These are phyloP conservation scores for Colletotrichum sp. DNA, from an alignment of 2,329 filamentous ascomycete genomes.

Conservation along the genomic window DNA sequence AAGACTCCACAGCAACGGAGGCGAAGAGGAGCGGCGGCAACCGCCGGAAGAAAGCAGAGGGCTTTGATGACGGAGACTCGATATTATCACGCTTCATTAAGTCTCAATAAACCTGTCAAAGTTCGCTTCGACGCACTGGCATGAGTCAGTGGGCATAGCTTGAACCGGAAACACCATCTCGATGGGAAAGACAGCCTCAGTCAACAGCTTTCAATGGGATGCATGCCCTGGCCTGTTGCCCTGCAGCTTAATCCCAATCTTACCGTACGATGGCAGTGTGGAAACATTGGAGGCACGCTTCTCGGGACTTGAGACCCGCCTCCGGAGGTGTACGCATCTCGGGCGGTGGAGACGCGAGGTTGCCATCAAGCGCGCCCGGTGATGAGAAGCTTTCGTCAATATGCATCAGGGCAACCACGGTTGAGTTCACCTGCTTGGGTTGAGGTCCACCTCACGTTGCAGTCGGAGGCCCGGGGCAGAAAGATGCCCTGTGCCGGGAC, in stretches of 20 bases:
- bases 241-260: conserved; percentile 12
- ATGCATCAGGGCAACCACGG: conserved; percentile 7
- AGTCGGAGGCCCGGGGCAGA: conserved; percentile 16
- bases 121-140: background rate
- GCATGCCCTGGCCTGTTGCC: background rate
- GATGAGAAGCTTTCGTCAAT: conserved; percentile 19
- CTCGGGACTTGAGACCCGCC: background rate
- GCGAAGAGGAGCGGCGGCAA: background rate
- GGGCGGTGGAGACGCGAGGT: conserved; percentile 2
- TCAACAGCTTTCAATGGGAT: background rate
- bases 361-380: background rate
- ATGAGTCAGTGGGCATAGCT: conserved; percentile 10
- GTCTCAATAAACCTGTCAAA: conserved; percentile 7
- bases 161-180: background rate
- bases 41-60: background rate
- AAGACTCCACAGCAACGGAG: background rate
- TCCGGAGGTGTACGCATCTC: background rate
- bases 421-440: conserved; percentile 4
- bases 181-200: background rate
- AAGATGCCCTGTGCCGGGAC: conserved; percentile 5
- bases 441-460: conserved; percentile 15
- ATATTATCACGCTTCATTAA: background rate
- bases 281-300: background rate
- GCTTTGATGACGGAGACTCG: conserved; percentile 2
- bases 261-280: background rate